Percentiles rank a stretch among this genome's conserved stretches.
Conservation (phyloP, 345 rosid genomes). For the Xanthoceras sorbifolium region DNA sequence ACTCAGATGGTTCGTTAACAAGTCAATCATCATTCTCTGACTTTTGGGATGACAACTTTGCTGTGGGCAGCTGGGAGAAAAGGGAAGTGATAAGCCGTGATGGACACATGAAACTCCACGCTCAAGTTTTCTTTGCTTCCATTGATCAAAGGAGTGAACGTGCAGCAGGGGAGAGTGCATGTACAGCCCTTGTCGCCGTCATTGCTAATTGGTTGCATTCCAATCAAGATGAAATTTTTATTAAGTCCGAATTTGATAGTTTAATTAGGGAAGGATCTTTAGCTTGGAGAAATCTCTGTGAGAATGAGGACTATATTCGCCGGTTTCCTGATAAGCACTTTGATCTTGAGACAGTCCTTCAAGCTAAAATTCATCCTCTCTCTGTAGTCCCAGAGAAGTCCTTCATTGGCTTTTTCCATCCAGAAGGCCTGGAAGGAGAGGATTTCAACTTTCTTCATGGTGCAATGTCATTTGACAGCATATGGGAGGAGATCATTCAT, state of each 20-base stretch:
- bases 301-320: constrained; percentile 43
- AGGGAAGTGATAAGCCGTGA: constrained; percentile 64
- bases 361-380: constrained; percentile 53
- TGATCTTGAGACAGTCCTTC: constrained; percentile 65
- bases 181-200: constrained; percentile 67
- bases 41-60: constrained; percentile 60
- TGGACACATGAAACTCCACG: constrained; percentile 54
- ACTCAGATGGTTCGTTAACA: constrained; percentile 41
- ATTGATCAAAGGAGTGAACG: constrained; percentile 70
- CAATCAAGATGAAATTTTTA: constrained; percentile 52
- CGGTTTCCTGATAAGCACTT: constrained; percentile 72
- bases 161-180: constrained; percentile 80
- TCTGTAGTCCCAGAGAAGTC: constrained; percentile 49
- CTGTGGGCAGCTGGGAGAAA: constrained; percentile 65
- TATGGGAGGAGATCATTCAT: constrained; percentile 61
- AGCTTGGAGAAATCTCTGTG: constrained; percentile 72
- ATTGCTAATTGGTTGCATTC: constrained; percentile 68
- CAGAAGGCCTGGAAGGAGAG: constrained; percentile 52
- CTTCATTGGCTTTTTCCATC: constrained; percentile 66
- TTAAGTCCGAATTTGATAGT: constrained; percentile 60
- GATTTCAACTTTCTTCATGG: constrained; percentile 60
- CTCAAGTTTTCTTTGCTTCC: constrained; percentile 65
- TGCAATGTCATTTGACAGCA: constrained; percentile 69
- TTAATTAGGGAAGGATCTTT: constrained; percentile 67
- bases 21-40: constrained; percentile 49